A percentile compares a stretch with the other conserved stretches of the same genome.
These are phyloP conservation scores for Fonticula alba DNA, from an alignment of 78 protist genomes.

Conservation along the genomic window DNA sequence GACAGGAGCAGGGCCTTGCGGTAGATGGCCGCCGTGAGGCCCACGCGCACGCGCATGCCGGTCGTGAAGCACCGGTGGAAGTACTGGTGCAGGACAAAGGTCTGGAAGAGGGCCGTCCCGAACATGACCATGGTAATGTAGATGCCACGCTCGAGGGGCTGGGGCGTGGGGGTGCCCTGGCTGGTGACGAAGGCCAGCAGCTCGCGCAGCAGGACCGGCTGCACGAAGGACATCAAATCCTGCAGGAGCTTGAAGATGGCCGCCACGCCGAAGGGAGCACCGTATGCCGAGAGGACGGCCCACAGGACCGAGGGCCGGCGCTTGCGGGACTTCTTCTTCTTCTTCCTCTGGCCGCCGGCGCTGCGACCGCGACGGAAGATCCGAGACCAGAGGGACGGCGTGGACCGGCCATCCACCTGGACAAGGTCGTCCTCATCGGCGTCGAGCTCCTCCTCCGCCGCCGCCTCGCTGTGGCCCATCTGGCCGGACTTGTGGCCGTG, in stretches of 20 bases:
- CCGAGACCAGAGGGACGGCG: too few relatives aligned
- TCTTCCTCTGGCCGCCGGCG: too few relatives aligned
- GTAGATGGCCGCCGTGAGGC: conserved; percentile 17
- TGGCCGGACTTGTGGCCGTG: background rate
- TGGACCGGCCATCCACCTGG: background rate
- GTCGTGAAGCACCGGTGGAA: conserved; percentile 16
- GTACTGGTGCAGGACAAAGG: conserved; percentile 17
- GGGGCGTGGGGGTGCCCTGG: background rate
- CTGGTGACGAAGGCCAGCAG: conserved; percentile 3
- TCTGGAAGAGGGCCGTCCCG: conserved; percentile 6
- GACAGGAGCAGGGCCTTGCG: conserved; percentile 12
- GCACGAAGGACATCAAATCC: conserved; percentile 11
- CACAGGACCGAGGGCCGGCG: too few relatives aligned
- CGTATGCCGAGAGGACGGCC: background rate
- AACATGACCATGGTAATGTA: background rate
- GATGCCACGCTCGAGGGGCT: background rate
- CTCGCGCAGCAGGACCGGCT: conserved; percentile 8
- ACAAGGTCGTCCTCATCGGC: background rate
- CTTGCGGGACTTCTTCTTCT: too few relatives aligned
- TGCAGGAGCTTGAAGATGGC: conserved; percentile 4
- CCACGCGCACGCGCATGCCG: conserved; percentile 17
- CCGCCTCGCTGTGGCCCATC: background rate
- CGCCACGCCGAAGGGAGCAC: background rate
- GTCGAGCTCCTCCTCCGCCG: background rate
- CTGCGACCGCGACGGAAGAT: too few relatives aligned